phyloP scores from a whole-genome alignment of 2,329 filamentous ascomycete genomes.

The Xylariaceae sp. region DNA sequence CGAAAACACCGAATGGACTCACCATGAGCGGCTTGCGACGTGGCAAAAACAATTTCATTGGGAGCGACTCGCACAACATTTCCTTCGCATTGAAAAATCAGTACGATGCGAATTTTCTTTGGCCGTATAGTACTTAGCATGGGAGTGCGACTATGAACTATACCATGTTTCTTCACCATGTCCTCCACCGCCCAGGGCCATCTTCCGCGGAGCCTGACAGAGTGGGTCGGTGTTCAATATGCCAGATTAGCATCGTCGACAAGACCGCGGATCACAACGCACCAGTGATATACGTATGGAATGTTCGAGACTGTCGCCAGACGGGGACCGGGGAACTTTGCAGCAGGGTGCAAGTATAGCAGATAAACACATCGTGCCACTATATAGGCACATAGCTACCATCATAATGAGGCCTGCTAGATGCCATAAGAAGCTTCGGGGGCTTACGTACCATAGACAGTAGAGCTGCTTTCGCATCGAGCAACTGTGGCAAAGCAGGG shows the following conservation, averaged over 20 bases:
- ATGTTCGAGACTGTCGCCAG: constrained; percentile 14
- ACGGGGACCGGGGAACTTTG: constrained; percentile 15
- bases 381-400: constrained; percentile 9
- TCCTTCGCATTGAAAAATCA: constrained; percentile 3
- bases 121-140: not conserved
- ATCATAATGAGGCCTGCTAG: too few relatives aligned
- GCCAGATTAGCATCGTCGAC: not conserved
- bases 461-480: too few relatives aligned
- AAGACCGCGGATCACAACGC: not conserved
- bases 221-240: not conserved
- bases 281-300: constrained; percentile 15
- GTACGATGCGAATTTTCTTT: too few relatives aligned
- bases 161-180: constrained; percentile 12
- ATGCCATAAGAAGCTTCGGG: too few relatives aligned
- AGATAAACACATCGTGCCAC: constrained; percentile 8
- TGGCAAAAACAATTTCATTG: constrained; percentile 12
- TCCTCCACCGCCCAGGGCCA: constrained; percentile 14
- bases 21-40: constrained; percentile 7
- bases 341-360: constrained; percentile 15
- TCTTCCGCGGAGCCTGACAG: constrained; percentile 8
- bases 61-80: constrained; percentile 14
- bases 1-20: too few relatives aligned
- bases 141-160: not conserved
- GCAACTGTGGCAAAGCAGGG: too few relatives aligned
- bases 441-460: too few relatives aligned